Evolutionary conservation across 129 eudicot species (phyloP), one percentile per base, ranked within the genome.

Genomic region (Ambrosia artemisiifolia): DNA sequence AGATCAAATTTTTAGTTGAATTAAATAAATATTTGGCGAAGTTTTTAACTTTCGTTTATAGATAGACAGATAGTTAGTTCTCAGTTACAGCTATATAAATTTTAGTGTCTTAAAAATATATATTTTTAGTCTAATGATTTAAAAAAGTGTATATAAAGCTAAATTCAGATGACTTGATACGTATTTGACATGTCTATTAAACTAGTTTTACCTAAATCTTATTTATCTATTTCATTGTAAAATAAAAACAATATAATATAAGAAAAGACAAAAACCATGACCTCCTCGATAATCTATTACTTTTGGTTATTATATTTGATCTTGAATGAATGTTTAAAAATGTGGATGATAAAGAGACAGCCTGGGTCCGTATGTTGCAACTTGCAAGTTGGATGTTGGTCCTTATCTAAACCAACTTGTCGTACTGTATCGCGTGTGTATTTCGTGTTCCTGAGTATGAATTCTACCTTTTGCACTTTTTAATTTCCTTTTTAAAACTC

Each of bases 271-370:
- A 47, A 47, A 47, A 13, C 18, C 3, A 47, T 47, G n/a, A 47
- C 16, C 6, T 47, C 12, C 16, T 46, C 14, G 17, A 47, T 47
- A 11, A 47, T 47, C 4, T 47, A 47, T 11, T 13, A 47, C n/a
- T 50, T 50, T 50, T 50, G 24, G 20, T 50, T 50, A 50, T 50
- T 14, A 49, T 50, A 50, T 50, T 14, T 50, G 4, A 7, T 50
- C 6, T 50, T 50, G 57, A 50, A 6, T 50, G 57, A 50, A 6
- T 50, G 28, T 51, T 17, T 51, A 51, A 17, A 50, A n/a, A 50
- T 51, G 59, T 51, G 59, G 59, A 51, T 51, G 59, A 51, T 51
- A 51, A 51, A 24, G 59, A 51, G 59, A 51, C 59, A 51, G 59
- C 28, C 59, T 51, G 59, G 59, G 59, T n/a, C n/a, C n/a, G n/a